A percentile compares a stretch with the other conserved stretches of the same genome.
Conservation (phyloP, 208 protist species). For the Wallacemonas rigidus region DNA sequence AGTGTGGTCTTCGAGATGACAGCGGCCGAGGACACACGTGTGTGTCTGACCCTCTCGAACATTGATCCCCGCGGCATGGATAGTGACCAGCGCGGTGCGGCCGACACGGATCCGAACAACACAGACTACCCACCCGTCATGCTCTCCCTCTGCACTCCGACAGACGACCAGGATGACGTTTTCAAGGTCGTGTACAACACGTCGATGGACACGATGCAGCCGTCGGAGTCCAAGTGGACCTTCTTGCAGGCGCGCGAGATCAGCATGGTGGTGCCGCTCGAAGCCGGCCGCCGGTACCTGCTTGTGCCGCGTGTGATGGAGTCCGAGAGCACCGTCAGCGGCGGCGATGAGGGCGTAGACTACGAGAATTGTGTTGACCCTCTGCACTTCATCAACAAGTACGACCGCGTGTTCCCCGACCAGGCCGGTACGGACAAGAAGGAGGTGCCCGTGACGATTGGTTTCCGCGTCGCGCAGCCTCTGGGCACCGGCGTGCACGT, state of each 20-base stretch:
- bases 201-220: slow-evolving; percentile 42
- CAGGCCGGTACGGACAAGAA: slow-evolving; percentile 19
- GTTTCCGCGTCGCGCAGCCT: slow-evolving; percentile 27
- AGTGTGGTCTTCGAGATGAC: slow-evolving; percentile 61
- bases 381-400: slow-evolving; percentile 60
- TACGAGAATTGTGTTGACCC: slow-evolving; percentile 42
- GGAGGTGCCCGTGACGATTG: slow-evolving; percentile 71
- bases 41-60: slow-evolving; percentile 68
- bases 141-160: slow-evolving; percentile 61
- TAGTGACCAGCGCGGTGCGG: slow-evolving; percentile 22
- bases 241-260: slow-evolving; percentile 87
- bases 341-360: slow-evolving; percentile 30
- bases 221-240: slow-evolving; percentile 65
- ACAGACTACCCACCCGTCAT: slow-evolving; percentile 82
- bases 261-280: slow-evolving; percentile 56
- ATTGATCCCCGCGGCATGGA: slow-evolving; percentile 55
- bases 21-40: slow-evolving; percentile 40
- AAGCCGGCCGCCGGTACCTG: slow-evolving; percentile 64
- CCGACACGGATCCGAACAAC: slow-evolving; percentile 31
- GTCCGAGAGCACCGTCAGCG: slow-evolving; percentile 35
- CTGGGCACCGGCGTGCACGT: slow-evolving; percentile 30
- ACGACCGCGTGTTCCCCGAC: slow-evolving; percentile 33
- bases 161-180: slow-evolving; percentile 20
- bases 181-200: slow-evolving; percentile 72
- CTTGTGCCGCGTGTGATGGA: slow-evolving; percentile 81